Evolutionary conservation across 129 eudicot species (phyloP), one percentile per base, ranked within the genome.

Genomic region (Scalesia atractyloides): DNA sequence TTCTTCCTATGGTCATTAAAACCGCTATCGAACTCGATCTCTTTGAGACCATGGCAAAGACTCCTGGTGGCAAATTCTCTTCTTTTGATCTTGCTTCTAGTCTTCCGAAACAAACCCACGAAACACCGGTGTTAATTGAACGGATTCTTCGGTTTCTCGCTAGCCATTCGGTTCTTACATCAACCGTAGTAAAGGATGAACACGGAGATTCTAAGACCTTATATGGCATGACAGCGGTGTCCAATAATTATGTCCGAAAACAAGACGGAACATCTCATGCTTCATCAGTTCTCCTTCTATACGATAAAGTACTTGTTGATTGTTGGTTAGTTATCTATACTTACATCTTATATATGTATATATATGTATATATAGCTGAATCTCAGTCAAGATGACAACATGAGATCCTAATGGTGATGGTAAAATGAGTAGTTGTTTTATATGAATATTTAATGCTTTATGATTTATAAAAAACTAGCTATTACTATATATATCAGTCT

Each of bases 101-200:
- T n/a, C n/a, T n/a, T n/a, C n/a, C 1, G 82, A 84, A 66, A 54
- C 54, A 72, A 58, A 76, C 34, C 72, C 74, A 79, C 1, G 54
- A 84, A 8, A 79, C 88, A 24, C 80, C 73, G 10, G 64, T 6
- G 24, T n/a, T 84, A 52, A 56, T 84, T 5, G 88, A 84, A 11
- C 85, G 88, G 2, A 54, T 84, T 51, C 79, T 84, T 18, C 76
- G 85, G 49, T 72, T 72, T 53, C 80, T 84, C 2, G 74, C 80
- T 10, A 71, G 65, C 12, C 34, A 80, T 30, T 64, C 71, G 10
- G 59, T 84, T 20, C 73, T 84, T 33, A 64, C 72, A 14, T 53
- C 47, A 0, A 58, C n/a, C 11, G 34, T 37, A 5, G 70, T 24
- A 0, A 67, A 53, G 19, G 80, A 69, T 71, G 73, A 59, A 20